Percentiles rank a stretch among this genome's conserved stretches.
phyloP scores from a whole-genome alignment of 2,329 filamentous ascomycete genomes.

The Clonostachys rhizophaga region DNA sequence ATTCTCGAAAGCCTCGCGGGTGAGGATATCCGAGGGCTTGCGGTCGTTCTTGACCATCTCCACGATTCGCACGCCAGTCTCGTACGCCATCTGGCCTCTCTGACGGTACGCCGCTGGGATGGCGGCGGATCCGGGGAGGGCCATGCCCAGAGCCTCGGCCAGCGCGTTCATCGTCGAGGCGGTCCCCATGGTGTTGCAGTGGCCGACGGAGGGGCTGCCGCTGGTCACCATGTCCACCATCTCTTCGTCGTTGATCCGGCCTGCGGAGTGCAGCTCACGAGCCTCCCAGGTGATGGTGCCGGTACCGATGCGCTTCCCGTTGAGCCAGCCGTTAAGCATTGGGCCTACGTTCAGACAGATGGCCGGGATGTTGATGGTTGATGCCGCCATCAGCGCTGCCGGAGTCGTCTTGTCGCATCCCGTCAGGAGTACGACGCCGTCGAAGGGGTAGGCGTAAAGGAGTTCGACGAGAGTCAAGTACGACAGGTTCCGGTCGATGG shows the following conservation, averaged over 20 bases:
- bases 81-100: conserved; percentile 39
- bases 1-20: conserved; percentile 49
- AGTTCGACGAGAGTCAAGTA: conserved; percentile 43
- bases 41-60: conserved; percentile 42
- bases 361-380: conserved; percentile 44
- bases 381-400: conserved; percentile 44
- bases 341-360: conserved; percentile 47
- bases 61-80: conserved; percentile 41
- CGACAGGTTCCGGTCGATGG: conserved; percentile 41
- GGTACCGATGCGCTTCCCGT: conserved; percentile 32
- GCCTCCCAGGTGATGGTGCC: conserved; percentile 43
- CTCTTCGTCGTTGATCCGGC: conserved; percentile 35
- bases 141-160: conserved; percentile 47
- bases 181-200: conserved; percentile 50
- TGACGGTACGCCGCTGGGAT: conserved; percentile 46
- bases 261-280: conserved; percentile 38
- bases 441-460: conserved; percentile 39
- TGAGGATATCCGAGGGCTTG: conserved; percentile 50
- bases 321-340: conserved; percentile 43
- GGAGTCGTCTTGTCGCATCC: conserved; percentile 50
- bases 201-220: conserved; percentile 20
- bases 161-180: conserved; percentile 48
- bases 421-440: conserved; percentile 44
- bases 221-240: conserved; percentile 35
- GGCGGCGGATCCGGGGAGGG: conserved; percentile 41